A percentile compares a stretch with the other conserved stretches of the same genome.
Conservation (phyloP, 2,329 filamentous ascomycete species). For the Pyricularia sp. region DNA sequence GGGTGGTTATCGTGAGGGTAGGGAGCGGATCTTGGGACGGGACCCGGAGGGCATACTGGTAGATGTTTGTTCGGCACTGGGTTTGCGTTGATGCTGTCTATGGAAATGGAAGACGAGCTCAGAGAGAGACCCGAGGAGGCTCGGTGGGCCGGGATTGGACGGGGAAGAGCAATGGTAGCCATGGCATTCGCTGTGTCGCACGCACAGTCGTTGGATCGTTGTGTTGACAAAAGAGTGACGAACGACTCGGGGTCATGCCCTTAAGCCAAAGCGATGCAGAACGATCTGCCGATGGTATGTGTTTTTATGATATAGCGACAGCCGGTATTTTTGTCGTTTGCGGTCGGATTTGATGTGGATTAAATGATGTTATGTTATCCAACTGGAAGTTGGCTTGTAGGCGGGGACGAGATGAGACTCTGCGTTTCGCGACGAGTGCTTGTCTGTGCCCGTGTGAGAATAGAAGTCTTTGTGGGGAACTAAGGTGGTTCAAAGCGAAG, state of each 20-base stretch:
- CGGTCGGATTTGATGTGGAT: not conserved
- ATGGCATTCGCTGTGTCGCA: constrained; percentile 21
- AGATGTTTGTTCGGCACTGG: constrained; percentile 82
- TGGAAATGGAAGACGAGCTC: constrained; percentile 21
- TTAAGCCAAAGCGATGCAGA: not conserved
- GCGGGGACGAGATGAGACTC: not conserved
- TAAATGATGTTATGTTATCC: not conserved
- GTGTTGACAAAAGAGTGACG: not conserved
- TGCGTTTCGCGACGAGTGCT: not conserved
- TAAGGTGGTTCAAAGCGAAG: not conserved
- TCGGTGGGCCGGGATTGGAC: constrained; percentile 21
- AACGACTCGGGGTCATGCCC: not conserved
- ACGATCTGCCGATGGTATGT: not conserved
- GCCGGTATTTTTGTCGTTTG: not conserved
- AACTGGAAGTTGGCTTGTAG: not conserved
- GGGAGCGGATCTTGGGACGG: constrained; percentile 44
- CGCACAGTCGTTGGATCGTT: not conserved
- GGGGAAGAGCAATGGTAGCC: constrained; percentile 45
- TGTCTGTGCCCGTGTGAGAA: not conserved
- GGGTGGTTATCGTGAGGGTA: constrained; percentile 6
- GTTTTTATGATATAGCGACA: not conserved
- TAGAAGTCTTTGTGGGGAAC: not conserved
- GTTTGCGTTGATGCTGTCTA: constrained; percentile 22
- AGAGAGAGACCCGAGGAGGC: constrained; percentile 22
- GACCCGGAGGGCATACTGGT: constrained; percentile 78